Conservation (phyloP, 2,329 filamentous ascomycete species). For the Pyricularia sp. region DNA sequence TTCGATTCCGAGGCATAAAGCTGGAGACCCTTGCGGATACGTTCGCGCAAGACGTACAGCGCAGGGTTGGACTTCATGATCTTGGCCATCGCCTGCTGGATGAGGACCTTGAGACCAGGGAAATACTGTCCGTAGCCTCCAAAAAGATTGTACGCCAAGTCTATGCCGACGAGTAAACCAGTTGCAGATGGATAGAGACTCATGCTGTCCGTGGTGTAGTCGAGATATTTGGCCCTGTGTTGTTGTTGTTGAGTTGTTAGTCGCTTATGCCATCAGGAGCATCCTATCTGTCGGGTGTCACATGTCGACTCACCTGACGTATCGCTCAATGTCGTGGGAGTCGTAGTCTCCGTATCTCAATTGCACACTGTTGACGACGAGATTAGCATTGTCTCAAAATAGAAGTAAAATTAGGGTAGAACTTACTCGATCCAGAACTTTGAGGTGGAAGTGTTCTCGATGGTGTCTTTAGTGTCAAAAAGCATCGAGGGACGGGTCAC, state of each 20-base stretch:
- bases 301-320: constrained; percentile 40
- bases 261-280: not conserved
- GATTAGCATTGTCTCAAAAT: not conserved
- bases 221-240: constrained; percentile 83
- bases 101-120: constrained; percentile 86
- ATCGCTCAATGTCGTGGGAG: constrained; percentile 96
- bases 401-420: constrained; percentile 48
- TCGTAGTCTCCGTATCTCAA: constrained; percentile 70
- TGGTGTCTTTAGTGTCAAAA: constrained; percentile 93
- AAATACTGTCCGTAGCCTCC: constrained; percentile 98
- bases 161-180: constrained; percentile 94
- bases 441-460: constrained; percentile 89
- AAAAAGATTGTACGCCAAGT: constrained; percentile 96
- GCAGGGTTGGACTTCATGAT: constrained; percentile 99
- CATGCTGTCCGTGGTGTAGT: constrained; percentile 98
- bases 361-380: not conserved
- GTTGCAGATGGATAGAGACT: constrained; percentile 97
- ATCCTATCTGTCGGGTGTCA: not conserved
- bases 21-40: constrained; percentile 96
- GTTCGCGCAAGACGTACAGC: constrained; percentile 89
- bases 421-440: constrained; percentile 96
- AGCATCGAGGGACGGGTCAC: constrained; percentile 87
- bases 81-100: constrained; percentile 99
- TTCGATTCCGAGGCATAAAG: constrained; percentile 97
- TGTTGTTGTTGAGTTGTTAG: not conserved